Conservation (phyloP, 495 filamentous ascomycete genomes). For the Thozetella sp. region DNA sequence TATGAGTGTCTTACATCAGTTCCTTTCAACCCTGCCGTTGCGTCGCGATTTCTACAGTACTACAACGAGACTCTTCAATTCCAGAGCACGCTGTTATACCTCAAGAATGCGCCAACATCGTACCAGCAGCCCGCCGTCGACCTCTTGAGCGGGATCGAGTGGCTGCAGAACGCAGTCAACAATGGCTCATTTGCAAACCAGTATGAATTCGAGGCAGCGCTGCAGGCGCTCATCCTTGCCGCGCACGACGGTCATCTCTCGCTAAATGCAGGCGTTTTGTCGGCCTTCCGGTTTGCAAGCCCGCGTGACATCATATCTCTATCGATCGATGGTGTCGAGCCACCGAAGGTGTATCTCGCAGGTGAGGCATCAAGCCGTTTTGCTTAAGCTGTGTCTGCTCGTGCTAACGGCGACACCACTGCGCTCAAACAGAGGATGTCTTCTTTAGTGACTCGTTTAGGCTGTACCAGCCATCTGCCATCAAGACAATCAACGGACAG, state of each 20-base stretch:
- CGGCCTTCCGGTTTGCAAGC: conserved; percentile 47
- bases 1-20: conserved; percentile 56
- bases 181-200: conserved; percentile 39
- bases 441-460: conserved; percentile 3
- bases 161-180: conserved; percentile 40
- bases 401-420: no score
- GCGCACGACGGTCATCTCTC: conserved; percentile 50
- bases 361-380: no score
- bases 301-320: conserved; percentile 41
- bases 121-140: conserved; percentile 59
- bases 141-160: conserved; percentile 42
- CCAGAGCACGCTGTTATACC: conserved; percentile 54
- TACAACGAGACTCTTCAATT: conserved; percentile 58
- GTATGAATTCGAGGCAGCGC: conserved; percentile 51
- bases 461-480: conserved; percentile 32
- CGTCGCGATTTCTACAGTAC: conserved; percentile 51
- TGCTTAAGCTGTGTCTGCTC: no score
- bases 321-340: conserved; percentile 48
- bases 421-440: conserved; percentile 11
- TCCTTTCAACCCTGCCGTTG: conserved; percentile 55
- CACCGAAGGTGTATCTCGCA: conserved; percentile 45
- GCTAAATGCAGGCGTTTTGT: conserved; percentile 38
- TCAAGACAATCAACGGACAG: conserved; percentile 46
- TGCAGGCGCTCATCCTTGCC: conserved; percentile 40
- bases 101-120: conserved; percentile 54